Evolutionary conservation across 2,329 filamentous ascomycete species (phyloP), one percentile per base, ranked within the genome.

Genomic region (Aspergillus quadricinctus): DNA sequence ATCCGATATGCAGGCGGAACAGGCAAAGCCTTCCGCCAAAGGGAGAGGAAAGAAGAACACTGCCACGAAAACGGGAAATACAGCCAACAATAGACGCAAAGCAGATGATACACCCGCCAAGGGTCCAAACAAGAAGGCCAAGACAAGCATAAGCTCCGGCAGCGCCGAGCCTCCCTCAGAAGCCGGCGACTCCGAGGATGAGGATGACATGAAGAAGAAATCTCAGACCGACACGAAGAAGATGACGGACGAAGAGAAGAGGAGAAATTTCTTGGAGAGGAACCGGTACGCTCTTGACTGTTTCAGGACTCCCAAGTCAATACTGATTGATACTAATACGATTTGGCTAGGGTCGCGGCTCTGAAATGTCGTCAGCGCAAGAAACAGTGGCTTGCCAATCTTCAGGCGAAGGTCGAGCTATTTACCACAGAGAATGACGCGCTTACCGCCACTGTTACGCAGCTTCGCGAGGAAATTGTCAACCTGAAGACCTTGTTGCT

Each of bases 181-280:
- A 54, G 65, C 81, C 4, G 78, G 78, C 25, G 78, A 81, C n/a
- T 79, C 78, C 0, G 82, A 85, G 1, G 79, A 83, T 4, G 79
- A 76, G 52, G 80, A 72, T 43, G 66, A 68, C 17, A 27, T 52
- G 40, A 66, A 80, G 61, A 83, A 80, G 49, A 81, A 84, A 50
- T 80, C 83, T 5, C 81, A 80, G 29, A 69, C 65, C 51, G 79
- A 84, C 49, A 74, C 80, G 43, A 84, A 88, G 66, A 97, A 96
- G 80, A 96, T 97, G 91, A 97, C 92, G 0, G 94, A 97, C 55
- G 94, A 97, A 69, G 94, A 99, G 78, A 99, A 99, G 80, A 84
- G 94, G 45, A 96, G 95, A 78, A 99, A 97, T 72, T 99, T 99
- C 74, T 80, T 99, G 2, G 94, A 99, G 71, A 83, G 94, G 28